These are phyloP conservation scores for Exutisphaerella laricina DNA, from an alignment of 2,329 filamentous ascomycete species.

Conservation along the genomic window DNA sequence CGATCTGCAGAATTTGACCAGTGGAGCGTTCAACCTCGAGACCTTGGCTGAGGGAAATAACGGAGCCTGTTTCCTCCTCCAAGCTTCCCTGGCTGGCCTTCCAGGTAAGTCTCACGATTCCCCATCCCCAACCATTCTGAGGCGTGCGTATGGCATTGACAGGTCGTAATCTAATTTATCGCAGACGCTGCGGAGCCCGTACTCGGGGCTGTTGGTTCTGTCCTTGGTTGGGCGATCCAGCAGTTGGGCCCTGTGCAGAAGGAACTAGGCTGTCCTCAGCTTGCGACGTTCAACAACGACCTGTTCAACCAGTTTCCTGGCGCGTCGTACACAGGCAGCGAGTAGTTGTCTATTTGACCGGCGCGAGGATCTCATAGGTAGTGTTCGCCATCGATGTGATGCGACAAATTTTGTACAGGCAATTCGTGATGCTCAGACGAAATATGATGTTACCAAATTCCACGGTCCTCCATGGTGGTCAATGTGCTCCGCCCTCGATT, in stretches of 20 bases:
- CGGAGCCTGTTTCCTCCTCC: constrained; percentile 5
- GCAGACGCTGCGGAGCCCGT: constrained; percentile 2
- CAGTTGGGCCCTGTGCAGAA: background rate
- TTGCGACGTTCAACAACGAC: background rate
- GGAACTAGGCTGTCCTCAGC: constrained; percentile 6
- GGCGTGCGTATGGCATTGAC: too few species aligned
- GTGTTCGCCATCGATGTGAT: too few species aligned
- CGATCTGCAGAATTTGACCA: constrained; percentile 33
- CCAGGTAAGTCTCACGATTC: too few species aligned
- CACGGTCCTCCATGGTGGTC: too few species aligned
- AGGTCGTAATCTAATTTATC: too few species aligned
- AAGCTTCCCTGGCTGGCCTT: constrained; percentile 1
- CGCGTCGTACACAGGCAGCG: background rate
- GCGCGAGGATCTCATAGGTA: too few species aligned
- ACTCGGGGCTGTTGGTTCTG: background rate
- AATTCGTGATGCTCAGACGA: too few species aligned
- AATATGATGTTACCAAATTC: too few species aligned
- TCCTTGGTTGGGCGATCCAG: background rate
- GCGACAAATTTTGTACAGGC: too few species aligned
- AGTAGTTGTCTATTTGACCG: too few species aligned
- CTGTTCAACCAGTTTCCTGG: constrained; percentile 7
- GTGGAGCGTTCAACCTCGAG: constrained; percentile 37
- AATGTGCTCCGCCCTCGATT: too few species aligned
- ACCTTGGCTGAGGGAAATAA: constrained; percentile 13
- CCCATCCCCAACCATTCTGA: too few species aligned